Evolutionary conservation across 495 filamentous ascomycete genomes (phyloP).

Genomic region (Diplogelasinospora grovesii): DNA sequence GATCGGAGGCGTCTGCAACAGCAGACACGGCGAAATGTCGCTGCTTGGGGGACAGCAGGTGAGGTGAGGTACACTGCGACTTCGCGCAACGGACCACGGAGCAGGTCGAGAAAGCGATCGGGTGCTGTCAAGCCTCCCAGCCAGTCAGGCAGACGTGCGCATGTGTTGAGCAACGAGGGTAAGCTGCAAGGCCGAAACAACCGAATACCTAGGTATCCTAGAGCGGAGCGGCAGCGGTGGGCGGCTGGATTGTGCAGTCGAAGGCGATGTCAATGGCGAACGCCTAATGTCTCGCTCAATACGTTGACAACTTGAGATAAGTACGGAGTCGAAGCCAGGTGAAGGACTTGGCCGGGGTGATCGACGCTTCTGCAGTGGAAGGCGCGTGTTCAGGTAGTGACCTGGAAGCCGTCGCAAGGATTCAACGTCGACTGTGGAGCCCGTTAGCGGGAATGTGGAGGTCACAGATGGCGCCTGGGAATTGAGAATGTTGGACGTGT

Average conservation of each 20-base stretch:
- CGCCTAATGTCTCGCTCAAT: conserved; percentile 8
- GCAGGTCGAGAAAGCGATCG: conserved; percentile 7
- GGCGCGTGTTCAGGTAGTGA: conserved; percentile 18
- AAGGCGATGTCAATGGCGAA: conserved; percentile 14
- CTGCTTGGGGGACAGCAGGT: conserved; percentile 18
- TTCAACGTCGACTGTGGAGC: conserved; percentile 24
- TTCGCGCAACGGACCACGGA: conserved; percentile 23
- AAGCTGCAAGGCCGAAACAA: conserved; percentile 26
- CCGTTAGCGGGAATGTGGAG: conserved; percentile 22
- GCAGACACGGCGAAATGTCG: conserved; percentile 16
- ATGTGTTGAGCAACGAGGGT: conserved; percentile 14
- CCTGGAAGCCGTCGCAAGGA: conserved; percentile 19
- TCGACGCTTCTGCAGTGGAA: conserved; percentile 9
- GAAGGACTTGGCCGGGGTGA: conserved; percentile 15
- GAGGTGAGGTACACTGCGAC: conserved; percentile 18
- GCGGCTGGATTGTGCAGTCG: too few relatives aligned
- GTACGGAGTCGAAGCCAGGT: conserved; percentile 8
- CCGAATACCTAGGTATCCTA: conserved; percentile 2
- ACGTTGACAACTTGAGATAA: conserved; percentile 14
- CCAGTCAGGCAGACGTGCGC: conserved; percentile 25
- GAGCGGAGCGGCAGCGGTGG: conserved; percentile 3
- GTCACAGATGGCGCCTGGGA: conserved; percentile 13
- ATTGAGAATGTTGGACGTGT: conserved; percentile 3
- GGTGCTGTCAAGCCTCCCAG: conserved; percentile 12
- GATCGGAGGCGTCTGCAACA: conserved; percentile 21